Evolutionary conservation across 1,284 basidiomycete species (phyloP).

Genomic region (Malassezia caprae): DNA sequence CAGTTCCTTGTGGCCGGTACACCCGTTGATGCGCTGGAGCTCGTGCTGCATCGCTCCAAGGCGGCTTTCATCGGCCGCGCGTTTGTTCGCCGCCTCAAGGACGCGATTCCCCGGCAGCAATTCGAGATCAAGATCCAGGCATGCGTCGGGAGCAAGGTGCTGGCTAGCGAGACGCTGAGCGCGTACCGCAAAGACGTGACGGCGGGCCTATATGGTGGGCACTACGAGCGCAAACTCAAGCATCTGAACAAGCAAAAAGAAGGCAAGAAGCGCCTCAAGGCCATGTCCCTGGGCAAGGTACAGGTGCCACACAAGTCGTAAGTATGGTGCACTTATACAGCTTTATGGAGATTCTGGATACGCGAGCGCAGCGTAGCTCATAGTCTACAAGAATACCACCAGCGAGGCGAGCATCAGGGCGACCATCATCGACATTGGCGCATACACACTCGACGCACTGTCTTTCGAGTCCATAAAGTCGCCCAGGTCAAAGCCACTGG

Average conservation of each 20-base stretch:
- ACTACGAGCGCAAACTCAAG: constrained; percentile 42
- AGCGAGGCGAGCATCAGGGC: background rate
- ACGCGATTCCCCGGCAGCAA: constrained; percentile 66
- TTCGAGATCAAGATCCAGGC: constrained; percentile 64
- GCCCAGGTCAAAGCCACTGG: background rate
- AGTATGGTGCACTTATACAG: background rate
- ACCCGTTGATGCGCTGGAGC: constrained; percentile 37
- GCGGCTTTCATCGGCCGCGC: constrained; percentile 24
- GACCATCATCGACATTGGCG: background rate
- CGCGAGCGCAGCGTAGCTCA: constrained; percentile 4
- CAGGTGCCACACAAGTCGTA: constrained; percentile 31
- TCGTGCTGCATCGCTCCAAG: constrained; percentile 41
- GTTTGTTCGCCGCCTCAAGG: constrained; percentile 40
- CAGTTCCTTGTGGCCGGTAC: constrained; percentile 35
- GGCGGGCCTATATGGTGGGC: constrained; percentile 81
- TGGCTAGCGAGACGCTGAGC: constrained; percentile 66
- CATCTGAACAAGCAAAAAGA: constrained; percentile 44
- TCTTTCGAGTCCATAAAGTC: constrained; percentile 3
- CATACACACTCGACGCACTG: background rate
- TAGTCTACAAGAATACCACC: background rate
- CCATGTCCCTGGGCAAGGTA: constrained; percentile 37
- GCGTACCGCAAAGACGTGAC: constrained; percentile 66
- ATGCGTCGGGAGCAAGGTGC: constrained; percentile 68
- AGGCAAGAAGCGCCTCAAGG: constrained; percentile 41
- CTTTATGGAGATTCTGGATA: constrained; percentile 24